Evolutionary conservation across 495 filamentous ascomycete genomes (phyloP).

Genomic region (Aspergillus bertholletiae): DNA sequence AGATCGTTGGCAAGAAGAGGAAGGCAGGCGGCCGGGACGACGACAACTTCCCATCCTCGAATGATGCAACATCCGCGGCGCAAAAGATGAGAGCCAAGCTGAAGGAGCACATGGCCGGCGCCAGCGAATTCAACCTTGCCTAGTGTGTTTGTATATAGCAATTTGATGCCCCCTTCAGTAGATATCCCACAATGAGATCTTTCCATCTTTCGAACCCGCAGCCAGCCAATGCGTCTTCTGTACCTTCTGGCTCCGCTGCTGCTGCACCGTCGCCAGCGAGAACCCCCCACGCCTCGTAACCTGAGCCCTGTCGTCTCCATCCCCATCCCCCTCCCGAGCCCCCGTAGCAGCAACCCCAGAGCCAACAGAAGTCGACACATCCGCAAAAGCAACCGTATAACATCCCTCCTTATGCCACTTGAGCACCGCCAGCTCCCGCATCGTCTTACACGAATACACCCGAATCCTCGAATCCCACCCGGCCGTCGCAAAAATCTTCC

Average conservation of each 20-base stretch:
- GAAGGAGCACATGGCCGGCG: slow-evolving; percentile 67
- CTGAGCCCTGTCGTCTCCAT: slow-evolving; percentile 1
- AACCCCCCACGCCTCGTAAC: slow-evolving; percentile 5
- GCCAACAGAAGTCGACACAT: slow-evolving; percentile 8
- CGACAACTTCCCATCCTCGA: slow-evolving; percentile 31
- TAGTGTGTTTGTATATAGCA: slow-evolving; percentile 35
- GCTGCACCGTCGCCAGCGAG: slow-evolving; percentile 51
- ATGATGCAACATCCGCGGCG: slow-evolving; percentile 60
- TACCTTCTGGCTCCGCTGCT: slow-evolving; percentile 61
- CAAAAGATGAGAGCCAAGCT: slow-evolving; percentile 79
- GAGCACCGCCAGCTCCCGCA: slow-evolving; percentile 88
- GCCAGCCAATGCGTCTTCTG: slow-evolving; percentile 82
- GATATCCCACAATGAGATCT: slow-evolving; percentile 93
- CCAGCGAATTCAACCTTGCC: slow-evolving; percentile 87
- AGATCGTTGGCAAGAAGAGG: slow-evolving; percentile 30
- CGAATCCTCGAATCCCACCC: slow-evolving; percentile 85
- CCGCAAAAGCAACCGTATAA: slow-evolving; percentile 80
- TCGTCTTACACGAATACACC: slow-evolving; percentile 74
- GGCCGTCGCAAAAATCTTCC: slow-evolving; percentile 80
- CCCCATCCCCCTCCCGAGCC: neutral
- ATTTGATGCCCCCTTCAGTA: slow-evolving; percentile 55
- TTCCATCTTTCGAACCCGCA: slow-evolving; percentile 91
- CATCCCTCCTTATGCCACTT: slow-evolving; percentile 94
- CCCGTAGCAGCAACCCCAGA: neutral
- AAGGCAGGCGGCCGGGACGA: slow-evolving; percentile 34